Evolutionary conservation across 495 filamentous ascomycete species (phyloP).

Genomic region (Penicillium verhagenii): DNA sequence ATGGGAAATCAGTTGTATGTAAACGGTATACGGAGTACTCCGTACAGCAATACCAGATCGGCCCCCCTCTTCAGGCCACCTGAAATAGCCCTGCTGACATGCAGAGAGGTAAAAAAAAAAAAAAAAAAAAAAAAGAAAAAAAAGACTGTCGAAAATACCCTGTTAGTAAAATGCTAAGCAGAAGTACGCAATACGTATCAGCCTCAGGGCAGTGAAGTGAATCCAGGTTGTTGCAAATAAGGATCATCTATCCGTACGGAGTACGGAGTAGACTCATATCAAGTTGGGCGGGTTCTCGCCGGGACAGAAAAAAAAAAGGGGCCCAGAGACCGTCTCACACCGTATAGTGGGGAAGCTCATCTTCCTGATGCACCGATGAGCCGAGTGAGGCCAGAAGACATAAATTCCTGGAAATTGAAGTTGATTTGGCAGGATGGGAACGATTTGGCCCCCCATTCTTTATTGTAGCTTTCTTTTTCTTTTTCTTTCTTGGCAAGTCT

Average conservation of each 20-base stretch:
- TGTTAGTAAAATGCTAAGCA: no score
- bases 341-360: constrained; percentile 16
- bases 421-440: constrained; percentile 7
- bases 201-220: neutral
- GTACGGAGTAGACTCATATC: neutral
- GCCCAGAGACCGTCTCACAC: constrained; percentile 6
- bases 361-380: constrained; percentile 17
- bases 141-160: no score
- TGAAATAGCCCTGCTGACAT: neutral
- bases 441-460: neutral
- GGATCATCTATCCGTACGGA: no score
- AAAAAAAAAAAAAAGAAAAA: no score
- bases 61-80: neutral
- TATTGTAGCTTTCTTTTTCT: neutral
- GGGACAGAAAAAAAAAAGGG: constrained; percentile 11
- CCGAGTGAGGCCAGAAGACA: constrained; percentile 4
- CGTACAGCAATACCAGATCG: neutral
- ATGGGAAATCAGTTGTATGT: neutral
- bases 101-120: neutral
- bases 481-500: neutral
- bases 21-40: neutral
- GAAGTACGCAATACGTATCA: neutral
- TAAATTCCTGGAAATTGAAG: constrained; percentile 9
- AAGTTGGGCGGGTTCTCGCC: neutral
- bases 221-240: constrained; percentile 9